Evolutionary conservation across 805 yeast species (phyloP).

Genomic region (Saccharomycopsis malanga): DNA sequence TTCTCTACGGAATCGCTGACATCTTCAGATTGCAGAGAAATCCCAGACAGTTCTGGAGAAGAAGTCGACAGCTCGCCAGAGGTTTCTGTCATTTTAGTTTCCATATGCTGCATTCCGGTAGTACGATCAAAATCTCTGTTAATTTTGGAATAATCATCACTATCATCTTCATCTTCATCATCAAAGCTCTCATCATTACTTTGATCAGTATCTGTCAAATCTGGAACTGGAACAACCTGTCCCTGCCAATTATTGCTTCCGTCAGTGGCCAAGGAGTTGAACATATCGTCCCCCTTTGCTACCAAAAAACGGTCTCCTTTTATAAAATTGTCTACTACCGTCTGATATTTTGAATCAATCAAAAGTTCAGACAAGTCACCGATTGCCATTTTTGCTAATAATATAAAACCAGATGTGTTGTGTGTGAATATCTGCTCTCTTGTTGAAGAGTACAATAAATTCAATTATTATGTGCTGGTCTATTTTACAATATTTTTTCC

Average conservation of each 20-base stretch:
- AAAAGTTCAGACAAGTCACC: slow-evolving; percentile 15
- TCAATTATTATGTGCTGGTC: not conserved
- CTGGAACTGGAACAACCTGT: slow-evolving; percentile 2
- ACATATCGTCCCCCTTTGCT: not conserved
- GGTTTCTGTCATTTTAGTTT: not conserved
- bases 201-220: slow-evolving; percentile 11
- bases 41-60: not conserved
- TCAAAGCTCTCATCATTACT: slow-evolving; percentile 11
- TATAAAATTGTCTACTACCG: not conserved
- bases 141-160: not conserved
- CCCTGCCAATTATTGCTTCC: not conserved
- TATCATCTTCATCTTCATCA: not conserved
- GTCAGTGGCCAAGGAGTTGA: not conserved
- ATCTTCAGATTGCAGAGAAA: not conserved
- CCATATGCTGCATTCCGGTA: not conserved
- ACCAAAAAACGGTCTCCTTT: not conserved
- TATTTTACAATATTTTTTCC: not conserved
- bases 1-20: not conserved
- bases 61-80: not conserved
- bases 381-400: slow-evolving; percentile 18
- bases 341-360: slow-evolving; percentile 8
- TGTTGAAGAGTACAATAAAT: not conserved
- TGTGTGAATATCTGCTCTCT: not conserved
- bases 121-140: not conserved
- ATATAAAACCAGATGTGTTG: not conserved